These are phyloP conservation scores for Alternaria infectoria DNA, from an alignment of 2,329 filamentous ascomycete species.

Conservation along the genomic window DNA sequence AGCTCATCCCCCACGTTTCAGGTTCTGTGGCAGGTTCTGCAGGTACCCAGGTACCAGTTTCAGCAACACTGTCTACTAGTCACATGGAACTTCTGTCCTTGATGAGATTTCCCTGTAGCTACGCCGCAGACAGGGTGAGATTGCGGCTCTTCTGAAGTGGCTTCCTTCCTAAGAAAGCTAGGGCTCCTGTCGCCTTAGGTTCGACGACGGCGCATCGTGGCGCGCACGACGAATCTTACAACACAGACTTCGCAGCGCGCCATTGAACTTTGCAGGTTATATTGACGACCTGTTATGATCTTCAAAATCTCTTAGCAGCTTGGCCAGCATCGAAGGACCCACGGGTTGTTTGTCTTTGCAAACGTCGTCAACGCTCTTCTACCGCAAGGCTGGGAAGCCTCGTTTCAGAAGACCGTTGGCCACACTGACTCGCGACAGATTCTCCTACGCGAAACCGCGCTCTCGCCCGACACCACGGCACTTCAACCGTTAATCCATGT, in stretches of 20 bases:
- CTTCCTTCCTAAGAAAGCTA: background rate
- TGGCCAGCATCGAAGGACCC: background rate
- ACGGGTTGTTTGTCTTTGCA: conserved; percentile 21
- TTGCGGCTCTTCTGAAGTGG: background rate
- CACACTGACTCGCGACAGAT: background rate
- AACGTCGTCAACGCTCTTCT: conserved; percentile 20
- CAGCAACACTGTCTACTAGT: conserved; percentile 17
- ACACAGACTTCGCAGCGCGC: background rate
- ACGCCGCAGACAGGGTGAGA: background rate
- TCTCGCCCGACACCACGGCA: conserved; percentile 15
- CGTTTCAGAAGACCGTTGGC: background rate
- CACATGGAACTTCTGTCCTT: background rate
- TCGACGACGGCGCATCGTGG: background rate
- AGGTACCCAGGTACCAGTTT: conserved; percentile 37
- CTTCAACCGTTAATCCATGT: conserved; percentile 13
- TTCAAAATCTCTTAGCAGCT: background rate
- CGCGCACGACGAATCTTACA: background rate
- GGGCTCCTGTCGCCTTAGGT: background rate
- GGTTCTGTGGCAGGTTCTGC: conserved; percentile 33
- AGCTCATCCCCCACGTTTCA: conserved; percentile 33
- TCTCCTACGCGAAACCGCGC: conserved; percentile 11
- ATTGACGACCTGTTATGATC: background rate
- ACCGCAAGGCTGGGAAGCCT: background rate
- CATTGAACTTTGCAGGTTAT: background rate
- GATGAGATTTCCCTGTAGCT: background rate